A percentile compares a stretch with the other conserved stretches of the same genome.
Evolutionary conservation across 495 filamentous ascomycete species (phyloP).

Genomic region (Tuber calosporum): DNA sequence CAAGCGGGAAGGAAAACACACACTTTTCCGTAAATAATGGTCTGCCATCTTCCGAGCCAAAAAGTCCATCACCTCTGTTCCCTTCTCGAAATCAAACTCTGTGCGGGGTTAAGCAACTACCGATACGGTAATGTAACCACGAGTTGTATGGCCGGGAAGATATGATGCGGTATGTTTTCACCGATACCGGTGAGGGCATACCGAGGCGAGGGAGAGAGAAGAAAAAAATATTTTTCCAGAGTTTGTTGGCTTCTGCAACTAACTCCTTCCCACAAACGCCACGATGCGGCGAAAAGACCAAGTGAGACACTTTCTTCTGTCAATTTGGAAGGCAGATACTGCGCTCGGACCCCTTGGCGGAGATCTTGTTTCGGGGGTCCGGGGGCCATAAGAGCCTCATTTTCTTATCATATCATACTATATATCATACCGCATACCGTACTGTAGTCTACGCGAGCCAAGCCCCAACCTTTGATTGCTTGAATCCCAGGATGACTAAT

Average conservation of each 20-base stretch:
- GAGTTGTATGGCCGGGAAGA: background rate
- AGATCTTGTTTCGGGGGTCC: conserved; percentile 23
- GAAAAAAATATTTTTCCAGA: background rate
- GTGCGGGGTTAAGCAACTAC: background rate
- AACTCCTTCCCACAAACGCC: conserved; percentile 11
- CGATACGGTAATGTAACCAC: background rate
- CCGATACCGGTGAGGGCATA: background rate
- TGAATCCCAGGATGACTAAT: background rate
- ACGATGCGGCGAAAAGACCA: conserved; percentile 19
- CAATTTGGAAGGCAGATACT: conserved; percentile 11
- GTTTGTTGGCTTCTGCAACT: background rate
- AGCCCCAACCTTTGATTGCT: background rate
- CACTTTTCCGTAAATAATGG: conserved; percentile 26
- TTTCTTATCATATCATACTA: background rate
- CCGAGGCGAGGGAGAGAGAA: background rate
- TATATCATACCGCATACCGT: no score
- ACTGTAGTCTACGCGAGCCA: no score
- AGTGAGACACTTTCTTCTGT: conserved; percentile 15
- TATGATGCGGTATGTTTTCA: background rate
- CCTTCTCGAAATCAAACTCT: background rate
- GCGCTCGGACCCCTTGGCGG: conserved; percentile 11
- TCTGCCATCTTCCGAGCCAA: background rate
- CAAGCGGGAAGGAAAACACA: conserved; percentile 32
- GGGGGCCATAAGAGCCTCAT: conserved; percentile 20
- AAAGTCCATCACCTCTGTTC: background rate